A percentile compares a stretch with the other conserved stretches of the same genome.
Evolutionary conservation across 768 basidiomycete genomes (phyloP).

Genomic region (Rhodosporidiobolus odoratus): DNA sequence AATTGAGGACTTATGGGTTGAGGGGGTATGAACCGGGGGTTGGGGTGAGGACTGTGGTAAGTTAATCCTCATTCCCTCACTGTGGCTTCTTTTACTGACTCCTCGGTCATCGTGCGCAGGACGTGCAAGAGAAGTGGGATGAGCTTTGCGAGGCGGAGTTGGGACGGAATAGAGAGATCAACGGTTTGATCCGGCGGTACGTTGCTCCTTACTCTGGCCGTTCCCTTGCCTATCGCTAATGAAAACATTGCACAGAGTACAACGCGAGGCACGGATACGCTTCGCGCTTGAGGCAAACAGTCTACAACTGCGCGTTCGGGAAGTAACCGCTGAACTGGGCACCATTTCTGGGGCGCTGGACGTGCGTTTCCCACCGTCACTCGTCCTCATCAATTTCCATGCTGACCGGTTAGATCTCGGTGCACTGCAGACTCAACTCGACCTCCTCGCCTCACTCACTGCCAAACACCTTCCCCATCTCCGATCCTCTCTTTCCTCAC

Average conservation of each 20-base stretch:
- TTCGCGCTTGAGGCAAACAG: constrained; percentile 73
- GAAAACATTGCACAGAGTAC: constrained; percentile 56
- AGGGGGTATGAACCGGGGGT: constrained; percentile 72
- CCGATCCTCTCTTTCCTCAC: constrained; percentile 52
- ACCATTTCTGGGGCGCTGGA: constrained; percentile 71
- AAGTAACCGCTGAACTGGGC: constrained; percentile 66
- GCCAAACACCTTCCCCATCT: constrained; percentile 61
- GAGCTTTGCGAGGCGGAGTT: constrained; percentile 68
- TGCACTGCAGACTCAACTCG: constrained; percentile 68
- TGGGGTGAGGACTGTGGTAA: constrained; percentile 61
- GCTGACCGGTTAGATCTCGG: too few species aligned
- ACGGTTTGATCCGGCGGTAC: constrained; percentile 80
- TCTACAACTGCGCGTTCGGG: constrained; percentile 63
- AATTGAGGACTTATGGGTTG: constrained; percentile 82
- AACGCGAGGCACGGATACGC: constrained; percentile 67
- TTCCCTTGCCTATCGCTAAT: background rate
- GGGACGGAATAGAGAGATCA: constrained; percentile 70
- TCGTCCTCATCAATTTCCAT: background rate
- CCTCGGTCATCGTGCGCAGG: constrained; percentile 45
- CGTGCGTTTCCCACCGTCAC: constrained; percentile 47
- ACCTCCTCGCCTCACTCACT: constrained; percentile 60
- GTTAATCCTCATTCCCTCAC: constrained; percentile 33
- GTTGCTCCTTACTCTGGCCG: constrained; percentile 41
- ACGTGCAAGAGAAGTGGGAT: constrained; percentile 75
- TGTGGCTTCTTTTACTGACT: background rate